These are phyloP conservation scores for Solanum arcanum DNA, from an alignment of 257 asterid genomes.

Conservation along the genomic window DNA sequence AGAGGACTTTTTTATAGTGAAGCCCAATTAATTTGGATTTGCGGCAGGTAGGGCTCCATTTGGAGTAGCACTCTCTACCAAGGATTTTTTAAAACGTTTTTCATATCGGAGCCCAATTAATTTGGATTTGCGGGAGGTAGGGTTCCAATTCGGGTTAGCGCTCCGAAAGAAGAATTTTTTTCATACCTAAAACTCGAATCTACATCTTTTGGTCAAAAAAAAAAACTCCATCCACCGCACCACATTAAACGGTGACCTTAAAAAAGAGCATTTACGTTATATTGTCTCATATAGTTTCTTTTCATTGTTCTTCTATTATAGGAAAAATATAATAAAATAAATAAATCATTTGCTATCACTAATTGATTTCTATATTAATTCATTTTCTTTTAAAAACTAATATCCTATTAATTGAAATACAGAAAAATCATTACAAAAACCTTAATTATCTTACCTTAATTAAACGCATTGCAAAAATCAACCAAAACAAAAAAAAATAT, in stretches of 20 bases:
- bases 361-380: neutral
- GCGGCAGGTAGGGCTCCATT: too few species aligned
- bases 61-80: too few species aligned
- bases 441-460: neutral
- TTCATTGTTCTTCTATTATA: neutral
- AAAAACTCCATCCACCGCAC: neutral
- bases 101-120: too few species aligned
- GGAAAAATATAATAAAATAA: neutral
- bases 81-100: too few species aligned
- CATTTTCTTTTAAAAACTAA: neutral
- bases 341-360: neutral
- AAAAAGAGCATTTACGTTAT: neutral
- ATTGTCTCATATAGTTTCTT: neutral
- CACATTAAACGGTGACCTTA: neutral
- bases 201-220: neutral
- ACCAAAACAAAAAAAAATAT: neutral
- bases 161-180: too few species aligned
- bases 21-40: too few species aligned
- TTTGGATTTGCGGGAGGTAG: too few species aligned
- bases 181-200: neutral
- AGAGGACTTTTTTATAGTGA: rapidly evolving
- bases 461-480: neutral
- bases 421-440: neutral
- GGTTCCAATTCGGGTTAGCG: too few species aligned
- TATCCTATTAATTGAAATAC: neutral